Evolutionary conservation across 768 basidiomycete genomes (phyloP).

Genomic region (Mycena rosella): DNA sequence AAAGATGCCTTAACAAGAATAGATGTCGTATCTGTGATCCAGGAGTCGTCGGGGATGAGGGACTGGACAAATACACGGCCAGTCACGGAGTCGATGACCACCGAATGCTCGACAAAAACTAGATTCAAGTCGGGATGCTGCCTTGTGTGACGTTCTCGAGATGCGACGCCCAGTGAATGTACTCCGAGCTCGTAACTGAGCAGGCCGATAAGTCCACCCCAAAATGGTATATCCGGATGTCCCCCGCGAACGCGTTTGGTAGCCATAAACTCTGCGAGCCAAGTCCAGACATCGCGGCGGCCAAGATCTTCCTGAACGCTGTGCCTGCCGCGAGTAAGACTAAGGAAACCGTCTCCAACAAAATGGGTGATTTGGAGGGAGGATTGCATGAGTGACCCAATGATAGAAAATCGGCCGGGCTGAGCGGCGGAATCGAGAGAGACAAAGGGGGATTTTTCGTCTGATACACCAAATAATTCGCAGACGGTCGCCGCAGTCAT

Average conservation of each 20-base stretch:
- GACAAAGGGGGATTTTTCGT: slow-evolving; percentile 74
- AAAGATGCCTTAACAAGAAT: slow-evolving; percentile 45
- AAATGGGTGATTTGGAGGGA: slow-evolving; percentile 72
- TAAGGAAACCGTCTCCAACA: slow-evolving; percentile 63
- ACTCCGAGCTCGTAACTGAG: slow-evolving; percentile 87
- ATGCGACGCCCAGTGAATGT: slow-evolving; percentile 62
- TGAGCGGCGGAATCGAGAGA: slow-evolving; percentile 82
- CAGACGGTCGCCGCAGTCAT: slow-evolving; percentile 62
- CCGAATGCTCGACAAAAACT: slow-evolving; percentile 82
- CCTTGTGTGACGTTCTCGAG: slow-evolving; percentile 38
- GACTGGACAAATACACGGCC: slow-evolving; percentile 74
- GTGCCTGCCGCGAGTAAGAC: slow-evolving; percentile 54
- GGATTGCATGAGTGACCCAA: slow-evolving; percentile 68
- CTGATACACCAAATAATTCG: slow-evolving; percentile 70
- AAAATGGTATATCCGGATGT: slow-evolving; percentile 73
- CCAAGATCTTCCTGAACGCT: slow-evolving; percentile 58
- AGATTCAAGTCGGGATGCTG: slow-evolving; percentile 81
- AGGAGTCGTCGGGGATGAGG: slow-evolving; percentile 69
- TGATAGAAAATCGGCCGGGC: slow-evolving; percentile 81
- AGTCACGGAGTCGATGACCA: slow-evolving; percentile 71
- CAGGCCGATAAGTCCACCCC: slow-evolving; percentile 86
- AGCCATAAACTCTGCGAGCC: slow-evolving; percentile 80
- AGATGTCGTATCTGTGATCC: slow-evolving; percentile 63
- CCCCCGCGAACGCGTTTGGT: slow-evolving; percentile 62
- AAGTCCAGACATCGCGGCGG: slow-evolving; percentile 76